Evolutionary conservation across 805 yeast genomes (phyloP).

Genomic region (Torulaspora delbrueckii): DNA sequence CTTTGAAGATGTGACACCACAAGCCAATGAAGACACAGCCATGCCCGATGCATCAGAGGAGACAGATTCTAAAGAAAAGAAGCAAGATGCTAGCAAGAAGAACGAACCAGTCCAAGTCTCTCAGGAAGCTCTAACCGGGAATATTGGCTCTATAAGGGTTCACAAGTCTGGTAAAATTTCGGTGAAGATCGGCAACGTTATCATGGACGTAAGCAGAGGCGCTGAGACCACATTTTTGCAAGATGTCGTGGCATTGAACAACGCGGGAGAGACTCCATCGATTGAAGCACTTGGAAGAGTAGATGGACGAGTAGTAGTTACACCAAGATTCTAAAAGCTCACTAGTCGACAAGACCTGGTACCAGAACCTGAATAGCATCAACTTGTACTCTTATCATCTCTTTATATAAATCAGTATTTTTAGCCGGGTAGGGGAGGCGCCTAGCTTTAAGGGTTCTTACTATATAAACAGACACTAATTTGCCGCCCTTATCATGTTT

Average conservation of each 20-base stretch:
- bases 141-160: slow-evolving; percentile 65
- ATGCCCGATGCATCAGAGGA: background rate
- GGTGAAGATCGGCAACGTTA: slow-evolving; percentile 64
- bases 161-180: slow-evolving; percentile 83
- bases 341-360: no score
- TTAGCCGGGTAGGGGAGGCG: slow-evolving; percentile 1
- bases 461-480: background rate
- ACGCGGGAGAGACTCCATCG: slow-evolving; percentile 38
- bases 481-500: slow-evolving; percentile 1
- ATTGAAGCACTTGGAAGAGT: slow-evolving; percentile 52
- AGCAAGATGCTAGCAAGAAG: slow-evolving; percentile 9
- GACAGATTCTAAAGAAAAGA: slow-evolving; percentile 2
- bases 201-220: slow-evolving; percentile 68
- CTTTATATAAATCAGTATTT: background rate
- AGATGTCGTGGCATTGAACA: slow-evolving; percentile 58
- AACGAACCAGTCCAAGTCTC: slow-evolving; percentile 2
- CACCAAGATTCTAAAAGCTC: slow-evolving; percentile 42
- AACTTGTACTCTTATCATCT: background rate
- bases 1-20: slow-evolving; percentile 25
- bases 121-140: slow-evolving; percentile 41
- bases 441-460: background rate
- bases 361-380: background rate
- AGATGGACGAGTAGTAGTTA: slow-evolving; percentile 51
- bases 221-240: slow-evolving; percentile 66
- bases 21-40: background rate